Percentiles rank a stretch among this genome's conserved stretches.
These are phyloP conservation scores for Podila verticillata DNA, from an alignment of 192 early-diverging fungal species.

Conservation along the genomic window DNA sequence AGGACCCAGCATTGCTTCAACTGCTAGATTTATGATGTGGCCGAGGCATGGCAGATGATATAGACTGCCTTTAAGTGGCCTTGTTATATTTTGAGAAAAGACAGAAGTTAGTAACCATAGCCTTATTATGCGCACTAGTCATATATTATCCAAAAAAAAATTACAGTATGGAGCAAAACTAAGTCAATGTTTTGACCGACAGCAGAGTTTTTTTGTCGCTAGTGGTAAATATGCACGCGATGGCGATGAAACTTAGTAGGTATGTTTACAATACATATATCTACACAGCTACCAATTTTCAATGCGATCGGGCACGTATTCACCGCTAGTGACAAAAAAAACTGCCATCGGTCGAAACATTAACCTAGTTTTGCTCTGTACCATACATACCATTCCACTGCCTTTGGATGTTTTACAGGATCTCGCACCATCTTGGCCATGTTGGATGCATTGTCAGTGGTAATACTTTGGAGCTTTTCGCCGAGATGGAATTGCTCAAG, in stretches of 20 bases:
- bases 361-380: background rate
- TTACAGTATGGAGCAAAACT: too few species aligned
- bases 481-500: conserved; percentile 18
- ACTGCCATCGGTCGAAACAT: background rate
- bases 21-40: conserved; percentile 22
- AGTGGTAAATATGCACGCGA: too few species aligned
- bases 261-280: too few species aligned
- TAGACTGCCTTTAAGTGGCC: conserved; percentile 1
- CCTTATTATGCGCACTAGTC: too few species aligned
- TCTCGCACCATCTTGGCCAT: conserved; percentile 15
- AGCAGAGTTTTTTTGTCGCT: too few species aligned
- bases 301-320: too few species aligned
- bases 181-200: too few species aligned
- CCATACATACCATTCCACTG: conserved; percentile 18
- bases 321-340: too few species aligned
- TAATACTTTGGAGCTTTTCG: conserved; percentile 23
- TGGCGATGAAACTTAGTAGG: too few species aligned
- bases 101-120: background rate
- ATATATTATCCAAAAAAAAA: too few species aligned
- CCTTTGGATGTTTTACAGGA: conserved; percentile 4
- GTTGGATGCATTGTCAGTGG: conserved; percentile 26
- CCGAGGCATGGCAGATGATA: conserved; percentile 34
- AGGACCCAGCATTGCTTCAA: conserved; percentile 24
- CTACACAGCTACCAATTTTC: too few species aligned
- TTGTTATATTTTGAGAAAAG: conserved; percentile 1